Evolutionary conservation across 2,329 filamentous ascomycete genomes (phyloP).

Genomic region (Alternaria infectoria): DNA sequence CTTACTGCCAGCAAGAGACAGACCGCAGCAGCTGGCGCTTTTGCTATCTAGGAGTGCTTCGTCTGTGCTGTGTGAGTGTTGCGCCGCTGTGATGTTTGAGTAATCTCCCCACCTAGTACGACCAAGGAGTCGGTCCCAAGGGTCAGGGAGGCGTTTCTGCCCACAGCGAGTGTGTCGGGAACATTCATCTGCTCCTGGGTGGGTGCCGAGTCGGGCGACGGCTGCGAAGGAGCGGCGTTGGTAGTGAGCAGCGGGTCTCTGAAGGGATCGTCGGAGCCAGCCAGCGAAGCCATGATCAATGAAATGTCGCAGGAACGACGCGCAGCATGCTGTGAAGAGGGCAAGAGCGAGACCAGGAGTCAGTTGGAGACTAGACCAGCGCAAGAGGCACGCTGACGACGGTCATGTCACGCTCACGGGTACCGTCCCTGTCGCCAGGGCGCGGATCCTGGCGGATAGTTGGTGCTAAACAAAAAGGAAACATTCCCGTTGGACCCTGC

Average conservation of each 20-base stretch:
- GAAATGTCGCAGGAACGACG: conserved; percentile 1
- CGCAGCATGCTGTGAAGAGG: conserved; percentile 8
- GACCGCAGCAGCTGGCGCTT: conserved; percentile 62
- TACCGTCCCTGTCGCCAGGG: not conserved
- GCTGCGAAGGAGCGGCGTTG: conserved; percentile 40
- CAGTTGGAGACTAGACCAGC: not conserved
- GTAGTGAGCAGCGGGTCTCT: conserved; percentile 7
- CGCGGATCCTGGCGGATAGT: conserved; percentile 18
- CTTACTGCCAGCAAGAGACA: conserved; percentile 57
- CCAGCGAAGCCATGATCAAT: conserved; percentile 28
- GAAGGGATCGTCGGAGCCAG: conserved; percentile 8
- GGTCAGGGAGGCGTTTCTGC: conserved; percentile 65
- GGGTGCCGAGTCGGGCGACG: conserved; percentile 24
- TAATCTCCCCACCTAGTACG: conserved; percentile 58
- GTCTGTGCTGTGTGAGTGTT: conserved; percentile 49
- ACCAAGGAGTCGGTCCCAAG: conserved; percentile 66
- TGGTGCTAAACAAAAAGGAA: conserved; percentile 14
- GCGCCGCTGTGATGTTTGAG: not conserved
- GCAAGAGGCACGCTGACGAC: conserved; percentile 1
- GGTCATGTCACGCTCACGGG: conserved; percentile 4
- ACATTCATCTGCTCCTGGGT: conserved; percentile 12
- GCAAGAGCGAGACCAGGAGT: not conserved
- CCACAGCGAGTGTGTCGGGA: conserved; percentile 58
- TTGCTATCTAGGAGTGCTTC: conserved; percentile 59
- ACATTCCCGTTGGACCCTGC: conserved; percentile 10